Base-by-base conservation (phyloP, 108 stramenopile genomes). In the Epithemia pelagica region DNA sequence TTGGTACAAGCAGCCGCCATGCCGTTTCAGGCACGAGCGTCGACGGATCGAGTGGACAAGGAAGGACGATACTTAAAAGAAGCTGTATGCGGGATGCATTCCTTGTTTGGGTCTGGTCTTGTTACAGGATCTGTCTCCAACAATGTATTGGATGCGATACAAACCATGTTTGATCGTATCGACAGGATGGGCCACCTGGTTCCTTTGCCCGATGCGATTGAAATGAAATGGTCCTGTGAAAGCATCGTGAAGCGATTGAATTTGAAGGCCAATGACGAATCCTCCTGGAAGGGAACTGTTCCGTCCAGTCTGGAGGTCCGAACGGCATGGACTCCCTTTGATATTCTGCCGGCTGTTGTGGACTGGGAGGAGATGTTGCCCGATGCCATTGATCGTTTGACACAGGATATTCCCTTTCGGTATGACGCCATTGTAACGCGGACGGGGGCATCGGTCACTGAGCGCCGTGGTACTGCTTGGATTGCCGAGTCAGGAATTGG, bases 391-490 rank as follows among this genome's bases (percentile, higher is more conserved):
- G 71, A 59, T 22, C 57, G 52, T 24, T 61, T 73, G 56, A 66
- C 70, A 55, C 31, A 72, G 60, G 61, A 70, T 8, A 84, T 87
- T 63, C 86, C 86, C 51, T 87, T 84, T 59, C 56, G 61, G 2
- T 77, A 77, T 60, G 86, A 87, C 71, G 84, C 81, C 33, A 75
- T 87, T 56, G 71, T 74, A 18, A 87, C 86, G 65, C 73, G 83
- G 46, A 80, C 71, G 0, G 86, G 86, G 26, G 28, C 63, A n/a
- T 62, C 69, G 15, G 88, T 89, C 5, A 54, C 62, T 55, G 88
- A 89, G 72, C 78, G 88, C 52, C 67, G 88, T 28, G 83, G 84
- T 0, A 89, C 88, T 8, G 80, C 88, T 15, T 89, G 88, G 88
- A 56, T 85, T 24, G 88, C 83, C 1, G 82, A 82, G 53, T 62